Conservation (phyloP, 2,329 filamentous ascomycete genomes). For the Aspergillus pseudonomiae region DNA sequence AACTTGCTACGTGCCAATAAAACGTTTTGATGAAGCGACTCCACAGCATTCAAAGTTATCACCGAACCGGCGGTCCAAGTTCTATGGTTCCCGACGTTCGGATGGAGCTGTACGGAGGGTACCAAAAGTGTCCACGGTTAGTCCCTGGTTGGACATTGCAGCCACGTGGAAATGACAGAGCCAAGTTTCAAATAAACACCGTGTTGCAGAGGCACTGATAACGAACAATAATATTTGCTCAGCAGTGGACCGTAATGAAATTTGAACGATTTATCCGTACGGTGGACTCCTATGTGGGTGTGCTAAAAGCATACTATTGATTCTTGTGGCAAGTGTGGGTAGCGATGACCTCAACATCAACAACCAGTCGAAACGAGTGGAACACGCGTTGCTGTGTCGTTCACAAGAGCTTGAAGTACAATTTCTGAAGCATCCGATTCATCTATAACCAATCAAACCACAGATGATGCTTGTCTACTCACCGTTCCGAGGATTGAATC, state of each 20-base stretch:
- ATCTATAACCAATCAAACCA: neutral
- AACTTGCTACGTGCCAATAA: slow-evolving; percentile 3
- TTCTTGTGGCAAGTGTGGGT: slow-evolving; percentile 2
- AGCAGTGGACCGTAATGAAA: neutral
- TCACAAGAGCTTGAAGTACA: neutral
- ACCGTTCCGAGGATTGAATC: neutral
- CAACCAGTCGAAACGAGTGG: neutral
- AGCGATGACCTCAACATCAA: neutral
- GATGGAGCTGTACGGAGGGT: neutral
- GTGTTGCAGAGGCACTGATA: neutral
- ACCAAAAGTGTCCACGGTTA: neutral
- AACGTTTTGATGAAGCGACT: slow-evolving; percentile 13
- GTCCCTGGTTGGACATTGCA: slow-evolving; percentile 15
- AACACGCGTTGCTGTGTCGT: neutral
- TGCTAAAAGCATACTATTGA: slow-evolving; percentile 3
- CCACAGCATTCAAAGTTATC: slow-evolving; percentile 17
- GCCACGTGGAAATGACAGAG: slow-evolving; percentile 18
- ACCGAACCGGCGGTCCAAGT: slow-evolving; percentile 24
- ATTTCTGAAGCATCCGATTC: neutral
- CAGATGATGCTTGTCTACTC: neutral
- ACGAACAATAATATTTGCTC: slow-evolving; percentile 1
- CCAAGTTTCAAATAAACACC: slow-evolving; percentile 12
- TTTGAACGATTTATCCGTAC: neutral
- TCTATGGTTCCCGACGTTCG: slow-evolving; percentile 12
- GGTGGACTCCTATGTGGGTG: neutral